A percentile compares a stretch with the other conserved stretches of the same genome.
phyloP scores from a whole-genome alignment of 495 filamentous ascomycete genomes.

The Aspergillus sclerotioniger region DNA sequence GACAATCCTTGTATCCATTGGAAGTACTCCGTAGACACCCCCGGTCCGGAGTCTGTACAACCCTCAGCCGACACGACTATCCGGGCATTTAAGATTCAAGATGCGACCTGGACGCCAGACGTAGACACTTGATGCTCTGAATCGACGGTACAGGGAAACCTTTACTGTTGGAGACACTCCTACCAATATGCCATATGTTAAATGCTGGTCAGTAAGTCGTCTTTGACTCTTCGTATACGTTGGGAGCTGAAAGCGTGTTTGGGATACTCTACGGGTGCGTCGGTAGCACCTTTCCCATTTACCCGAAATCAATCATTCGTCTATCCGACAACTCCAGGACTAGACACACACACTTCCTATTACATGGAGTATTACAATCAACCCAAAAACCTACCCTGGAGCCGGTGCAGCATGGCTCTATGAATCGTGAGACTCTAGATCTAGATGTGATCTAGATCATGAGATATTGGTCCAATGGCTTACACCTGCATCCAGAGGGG shows the following conservation, averaged over 20 bases:
- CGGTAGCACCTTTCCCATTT: not conserved
- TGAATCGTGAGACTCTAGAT: not conserved
- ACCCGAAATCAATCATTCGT: not conserved
- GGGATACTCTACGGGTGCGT: not conserved
- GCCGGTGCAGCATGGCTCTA: not conserved
- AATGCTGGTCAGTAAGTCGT: too few relatives aligned
- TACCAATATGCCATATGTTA: too few relatives aligned
- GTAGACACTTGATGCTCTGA: too few relatives aligned
- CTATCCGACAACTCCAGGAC: not conserved
- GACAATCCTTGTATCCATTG: too few relatives aligned
- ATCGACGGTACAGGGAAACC: too few relatives aligned
- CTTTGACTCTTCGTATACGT: too few relatives aligned
- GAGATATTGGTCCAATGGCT: not conserved
- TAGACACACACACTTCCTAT: not conserved
- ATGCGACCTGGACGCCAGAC: too few relatives aligned
- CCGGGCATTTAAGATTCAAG: too few relatives aligned
- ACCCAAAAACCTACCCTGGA: not conserved
- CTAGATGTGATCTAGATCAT: not conserved
- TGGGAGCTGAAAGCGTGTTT: not conserved
- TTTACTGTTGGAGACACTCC: too few relatives aligned
- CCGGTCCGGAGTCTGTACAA: too few relatives aligned
- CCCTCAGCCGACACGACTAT: too few relatives aligned
- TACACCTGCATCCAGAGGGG: slow-evolving; percentile 63
- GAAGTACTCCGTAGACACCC: too few relatives aligned
- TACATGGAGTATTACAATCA: not conserved